Evolutionary conservation across 768 basidiomycete species (phyloP).

Genomic region (Amanita rimosa): DNA sequence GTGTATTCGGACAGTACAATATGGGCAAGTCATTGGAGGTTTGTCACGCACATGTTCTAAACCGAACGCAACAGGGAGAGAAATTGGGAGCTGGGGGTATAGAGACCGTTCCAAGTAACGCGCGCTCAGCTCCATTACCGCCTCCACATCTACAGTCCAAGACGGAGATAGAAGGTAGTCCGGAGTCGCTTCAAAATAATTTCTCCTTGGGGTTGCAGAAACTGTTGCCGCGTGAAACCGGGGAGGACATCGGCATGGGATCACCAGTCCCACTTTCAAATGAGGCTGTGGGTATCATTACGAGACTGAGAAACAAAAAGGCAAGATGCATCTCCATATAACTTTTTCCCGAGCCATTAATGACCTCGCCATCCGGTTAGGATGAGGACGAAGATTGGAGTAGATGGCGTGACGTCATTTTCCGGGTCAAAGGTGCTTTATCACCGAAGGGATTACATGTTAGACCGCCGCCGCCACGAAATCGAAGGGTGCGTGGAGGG

Average conservation of each 20-base stretch:
- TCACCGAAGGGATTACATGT: constrained; percentile 29
- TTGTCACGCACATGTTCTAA: not conserved
- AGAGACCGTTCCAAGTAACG: constrained; percentile 57
- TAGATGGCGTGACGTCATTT: constrained; percentile 79
- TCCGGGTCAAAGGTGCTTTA: constrained; percentile 60
- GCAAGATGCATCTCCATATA: constrained; percentile 21
- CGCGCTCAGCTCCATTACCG: constrained; percentile 52
- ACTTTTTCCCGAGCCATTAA: not conserved
- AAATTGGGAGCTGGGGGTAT: constrained; percentile 73
- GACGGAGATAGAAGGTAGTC: constrained; percentile 28
- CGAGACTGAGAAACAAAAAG: constrained; percentile 72
- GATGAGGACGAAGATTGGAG: constrained; percentile 87
- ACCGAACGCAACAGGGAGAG: constrained; percentile 38
- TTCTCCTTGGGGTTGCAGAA: constrained; percentile 17
- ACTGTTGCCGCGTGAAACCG: constrained; percentile 73
- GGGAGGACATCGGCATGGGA: constrained; percentile 80
- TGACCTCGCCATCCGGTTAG: constrained; percentile 19
- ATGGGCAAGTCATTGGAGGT: constrained; percentile 40
- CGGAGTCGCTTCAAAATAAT: constrained; percentile 29
- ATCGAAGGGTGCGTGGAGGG: constrained; percentile 48
- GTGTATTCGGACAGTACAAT: constrained; percentile 76
- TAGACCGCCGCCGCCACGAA: constrained; percentile 48
- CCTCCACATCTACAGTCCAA: constrained; percentile 33
- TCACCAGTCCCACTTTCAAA: constrained; percentile 72
- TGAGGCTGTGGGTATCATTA: constrained; percentile 73